Conservation (phyloP, 257 asterid species). For the Fraxinus anomala region DNA sequence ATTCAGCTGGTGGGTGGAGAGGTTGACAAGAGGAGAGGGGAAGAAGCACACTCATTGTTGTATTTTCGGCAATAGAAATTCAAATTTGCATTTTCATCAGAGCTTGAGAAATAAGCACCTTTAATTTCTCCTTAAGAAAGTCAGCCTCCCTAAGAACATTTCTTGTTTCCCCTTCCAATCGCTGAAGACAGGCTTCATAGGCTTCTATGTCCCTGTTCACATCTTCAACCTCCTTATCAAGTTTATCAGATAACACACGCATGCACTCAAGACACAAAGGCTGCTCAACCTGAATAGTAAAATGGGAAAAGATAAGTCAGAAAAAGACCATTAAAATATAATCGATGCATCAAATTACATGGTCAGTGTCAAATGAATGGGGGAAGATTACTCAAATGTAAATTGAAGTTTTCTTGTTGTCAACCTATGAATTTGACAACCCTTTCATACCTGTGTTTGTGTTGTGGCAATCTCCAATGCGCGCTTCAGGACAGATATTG, state of each 20-base stretch:
- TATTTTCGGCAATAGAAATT: background rate
- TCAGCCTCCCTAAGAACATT: conserved; percentile 81
- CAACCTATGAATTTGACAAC: conserved; percentile 14
- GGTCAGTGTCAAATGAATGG: conserved; percentile 1
- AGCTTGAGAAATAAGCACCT: conserved; percentile 53
- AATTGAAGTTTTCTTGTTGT: background rate
- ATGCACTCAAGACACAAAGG: conserved; percentile 98
- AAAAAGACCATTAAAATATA: conserved; percentile 14
- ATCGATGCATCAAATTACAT: background rate
- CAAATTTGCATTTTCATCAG: conserved; percentile 5
- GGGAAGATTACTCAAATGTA: background rate
- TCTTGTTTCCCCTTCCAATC: conserved; percentile 87
- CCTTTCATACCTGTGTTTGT: conserved; percentile 64
- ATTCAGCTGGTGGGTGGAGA: background rate
- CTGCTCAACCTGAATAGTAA: conserved; percentile 75
- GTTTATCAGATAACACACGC: conserved; percentile 88
- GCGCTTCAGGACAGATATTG: conserved; percentile 80
- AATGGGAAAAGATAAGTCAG: background rate
- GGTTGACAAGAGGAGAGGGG: background rate
- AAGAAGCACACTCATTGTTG: conserved; percentile 13
- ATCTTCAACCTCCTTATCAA: conserved; percentile 97
- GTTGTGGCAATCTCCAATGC: conserved; percentile 91
- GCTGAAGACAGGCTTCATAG: conserved; percentile 88
- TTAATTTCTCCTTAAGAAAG: conserved; percentile 86
- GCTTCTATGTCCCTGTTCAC: conserved; percentile 79